Evolutionary conservation across 192 early-diverging fungal species (phyloP).

Genomic region (Coemansia sp.): DNA sequence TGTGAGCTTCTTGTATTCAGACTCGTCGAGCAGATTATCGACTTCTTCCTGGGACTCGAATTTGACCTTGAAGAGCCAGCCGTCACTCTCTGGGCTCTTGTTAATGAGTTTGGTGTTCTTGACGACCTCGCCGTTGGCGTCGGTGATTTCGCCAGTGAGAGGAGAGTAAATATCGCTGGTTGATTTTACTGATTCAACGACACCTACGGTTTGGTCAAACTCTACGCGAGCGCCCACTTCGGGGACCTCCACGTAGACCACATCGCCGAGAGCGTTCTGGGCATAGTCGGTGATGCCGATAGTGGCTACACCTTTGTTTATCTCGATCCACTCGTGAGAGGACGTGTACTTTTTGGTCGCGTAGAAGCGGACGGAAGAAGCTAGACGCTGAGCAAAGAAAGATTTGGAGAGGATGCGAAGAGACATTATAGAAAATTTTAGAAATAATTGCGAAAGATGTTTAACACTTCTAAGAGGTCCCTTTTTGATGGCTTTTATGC

Average conservation of each 20-base stretch:
- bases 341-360: constrained; percentile 69
- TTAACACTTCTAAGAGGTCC: neutral
- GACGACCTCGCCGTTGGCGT: constrained; percentile 66
- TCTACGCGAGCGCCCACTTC: constrained; percentile 63
- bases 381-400: constrained; percentile 29
- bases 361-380: constrained; percentile 49
- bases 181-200: constrained; percentile 95
- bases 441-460: constrained; percentile 1
- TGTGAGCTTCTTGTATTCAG: constrained; percentile 62
- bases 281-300: constrained; percentile 93
- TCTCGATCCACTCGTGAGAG: constrained; percentile 91
- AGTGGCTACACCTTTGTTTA: constrained; percentile 74
- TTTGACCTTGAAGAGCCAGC: constrained; percentile 94
- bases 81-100: constrained; percentile 66
- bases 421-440: constrained; percentile 18
- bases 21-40: constrained; percentile 68
- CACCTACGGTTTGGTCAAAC: constrained; percentile 63
- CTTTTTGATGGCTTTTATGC: neutral
- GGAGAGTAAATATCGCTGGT: constrained; percentile 90
- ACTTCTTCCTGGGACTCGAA: constrained; percentile 66
- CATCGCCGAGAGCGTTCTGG: constrained; percentile 86
- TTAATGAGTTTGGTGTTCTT: constrained; percentile 80
- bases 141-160: constrained; percentile 76
- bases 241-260: constrained; percentile 91
- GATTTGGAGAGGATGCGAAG: constrained; percentile 31